These are phyloP conservation scores for Helianthus tuberosus DNA, from an alignment of 129 eudicot species.

Conservation along the genomic window DNA sequence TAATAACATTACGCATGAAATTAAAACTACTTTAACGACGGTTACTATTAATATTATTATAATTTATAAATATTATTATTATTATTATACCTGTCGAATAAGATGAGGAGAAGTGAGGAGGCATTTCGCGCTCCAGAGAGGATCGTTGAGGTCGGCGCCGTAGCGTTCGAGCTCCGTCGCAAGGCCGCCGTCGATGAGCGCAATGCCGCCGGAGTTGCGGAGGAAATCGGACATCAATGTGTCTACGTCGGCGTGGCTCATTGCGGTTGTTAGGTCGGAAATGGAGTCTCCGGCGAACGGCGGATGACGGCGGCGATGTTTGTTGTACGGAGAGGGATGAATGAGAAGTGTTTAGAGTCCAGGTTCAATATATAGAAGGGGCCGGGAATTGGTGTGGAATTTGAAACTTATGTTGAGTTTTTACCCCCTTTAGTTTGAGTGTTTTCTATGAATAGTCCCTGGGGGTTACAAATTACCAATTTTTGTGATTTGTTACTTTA, in stretches of 20 bases:
- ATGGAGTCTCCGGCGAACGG: constrained; percentile 18
- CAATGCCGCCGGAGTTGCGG: constrained; percentile 67
- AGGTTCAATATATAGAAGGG: constrained; percentile 33
- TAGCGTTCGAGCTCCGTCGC: constrained; percentile 91
- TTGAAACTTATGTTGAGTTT: neutral
- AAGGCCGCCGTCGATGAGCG: constrained; percentile 83
- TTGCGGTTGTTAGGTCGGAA: neutral
- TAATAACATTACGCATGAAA: neutral
- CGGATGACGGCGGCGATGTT: constrained; percentile 3
- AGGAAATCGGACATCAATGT: constrained; percentile 57
- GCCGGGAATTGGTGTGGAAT: constrained; percentile 33
- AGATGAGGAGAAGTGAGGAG: constrained; percentile 72
- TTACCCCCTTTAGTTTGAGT: neutral
- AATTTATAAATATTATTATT: neutral
- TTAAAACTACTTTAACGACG: neutral
- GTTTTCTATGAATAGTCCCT: neutral
- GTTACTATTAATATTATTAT: neutral
- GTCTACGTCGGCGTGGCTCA: constrained; percentile 21
- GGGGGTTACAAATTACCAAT: no score
- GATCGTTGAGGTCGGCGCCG: constrained; percentile 89
- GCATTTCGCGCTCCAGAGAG: constrained; percentile 95
- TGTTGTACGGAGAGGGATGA: neutral
- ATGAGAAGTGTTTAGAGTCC: constrained; percentile 7
- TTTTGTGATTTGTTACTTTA: no score
- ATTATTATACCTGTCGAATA: constrained; percentile 58